Conservation (phyloP, 1,139 yeast genomes). For the Zygoascus hellenicus region DNA sequence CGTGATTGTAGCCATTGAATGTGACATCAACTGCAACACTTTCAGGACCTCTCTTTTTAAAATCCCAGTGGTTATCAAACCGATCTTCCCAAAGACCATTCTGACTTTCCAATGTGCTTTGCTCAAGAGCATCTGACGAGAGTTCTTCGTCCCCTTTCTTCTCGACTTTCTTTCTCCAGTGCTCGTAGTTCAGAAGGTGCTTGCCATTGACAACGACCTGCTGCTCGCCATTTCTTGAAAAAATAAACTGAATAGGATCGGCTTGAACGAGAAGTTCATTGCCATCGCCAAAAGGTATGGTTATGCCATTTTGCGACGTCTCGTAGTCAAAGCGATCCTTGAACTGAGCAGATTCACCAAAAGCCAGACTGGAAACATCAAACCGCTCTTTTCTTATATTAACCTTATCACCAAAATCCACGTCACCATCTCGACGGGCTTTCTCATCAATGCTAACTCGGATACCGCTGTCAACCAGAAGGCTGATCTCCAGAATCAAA, state of each 20-base stretch:
- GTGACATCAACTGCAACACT: slow-evolving; percentile 74
- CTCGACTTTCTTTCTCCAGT: slow-evolving; percentile 44
- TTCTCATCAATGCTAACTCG: slow-evolving; percentile 63
- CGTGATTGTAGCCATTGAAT: slow-evolving; percentile 53
- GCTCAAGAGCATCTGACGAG: slow-evolving; percentile 10
- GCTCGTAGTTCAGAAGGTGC: slow-evolving; percentile 71
- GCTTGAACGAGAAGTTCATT: slow-evolving; percentile 40
- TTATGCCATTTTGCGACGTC: slow-evolving; percentile 10
- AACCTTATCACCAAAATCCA: slow-evolving; percentile 26
- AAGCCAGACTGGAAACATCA: slow-evolving; percentile 61
- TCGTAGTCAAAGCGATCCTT: slow-evolving; percentile 5
- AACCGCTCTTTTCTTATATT: slow-evolving; percentile 42
- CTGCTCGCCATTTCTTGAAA: slow-evolving; percentile 41
- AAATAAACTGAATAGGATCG: slow-evolving; percentile 49
- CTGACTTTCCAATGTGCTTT: slow-evolving; percentile 25
- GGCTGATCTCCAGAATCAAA: slow-evolving; percentile 52
- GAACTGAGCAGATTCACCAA: slow-evolving; percentile 29
- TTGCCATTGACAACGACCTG: slow-evolving; percentile 63
- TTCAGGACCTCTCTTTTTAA: slow-evolving; percentile 81
- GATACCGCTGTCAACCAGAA: slow-evolving; percentile 50
- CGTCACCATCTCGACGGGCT: slow-evolving; percentile 35
- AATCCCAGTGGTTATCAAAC: slow-evolving; percentile 50
- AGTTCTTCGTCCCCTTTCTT: slow-evolving; percentile 15
- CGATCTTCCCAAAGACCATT: slow-evolving; percentile 35
- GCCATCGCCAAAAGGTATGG: slow-evolving; percentile 38